Conservation (phyloP, 805 yeast genomes). For the Pichia nanzhaoensis region DNA sequence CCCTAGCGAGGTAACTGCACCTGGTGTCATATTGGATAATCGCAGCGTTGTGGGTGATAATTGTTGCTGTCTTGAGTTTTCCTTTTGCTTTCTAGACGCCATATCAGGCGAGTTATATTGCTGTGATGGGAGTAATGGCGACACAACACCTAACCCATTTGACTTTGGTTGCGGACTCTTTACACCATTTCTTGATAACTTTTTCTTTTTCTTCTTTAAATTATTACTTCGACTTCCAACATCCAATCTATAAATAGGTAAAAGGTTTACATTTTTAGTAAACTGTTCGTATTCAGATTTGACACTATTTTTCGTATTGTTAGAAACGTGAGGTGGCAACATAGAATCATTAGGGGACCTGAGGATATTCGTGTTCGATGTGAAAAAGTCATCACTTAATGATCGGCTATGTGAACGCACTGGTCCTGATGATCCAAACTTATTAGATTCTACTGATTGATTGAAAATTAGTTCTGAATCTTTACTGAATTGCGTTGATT, state of each 20-base stretch:
- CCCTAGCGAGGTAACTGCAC: not conserved
- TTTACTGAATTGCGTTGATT: no score
- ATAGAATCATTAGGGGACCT: not conserved
- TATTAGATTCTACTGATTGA: no score
- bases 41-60: not conserved
- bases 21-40: slow-evolving; percentile 1
- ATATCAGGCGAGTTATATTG: not conserved
- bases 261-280: slow-evolving; percentile 8
- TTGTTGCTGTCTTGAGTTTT: not conserved
- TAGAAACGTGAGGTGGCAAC: not conserved
- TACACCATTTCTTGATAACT: not conserved
- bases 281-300: slow-evolving; percentile 5
- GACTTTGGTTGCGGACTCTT: not conserved
- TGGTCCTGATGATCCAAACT: not conserved
- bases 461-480: no score
- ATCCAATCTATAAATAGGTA: slow-evolving; percentile 11
- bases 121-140: slow-evolving; percentile 4
- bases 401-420: slow-evolving; percentile 1
- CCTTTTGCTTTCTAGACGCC: not conserved
- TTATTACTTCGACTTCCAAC: not conserved
- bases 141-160: not conserved
- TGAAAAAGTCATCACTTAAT: slow-evolving; percentile 3
- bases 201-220: not conserved
- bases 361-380: not conserved
- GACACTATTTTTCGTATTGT: not conserved